Percentiles rank a stretch among this genome's conserved stretches.
These are phyloP conservation scores for Nicotiana tomentosiformis DNA, from an alignment of 257 asterid genomes.

Conservation along the genomic window DNA sequence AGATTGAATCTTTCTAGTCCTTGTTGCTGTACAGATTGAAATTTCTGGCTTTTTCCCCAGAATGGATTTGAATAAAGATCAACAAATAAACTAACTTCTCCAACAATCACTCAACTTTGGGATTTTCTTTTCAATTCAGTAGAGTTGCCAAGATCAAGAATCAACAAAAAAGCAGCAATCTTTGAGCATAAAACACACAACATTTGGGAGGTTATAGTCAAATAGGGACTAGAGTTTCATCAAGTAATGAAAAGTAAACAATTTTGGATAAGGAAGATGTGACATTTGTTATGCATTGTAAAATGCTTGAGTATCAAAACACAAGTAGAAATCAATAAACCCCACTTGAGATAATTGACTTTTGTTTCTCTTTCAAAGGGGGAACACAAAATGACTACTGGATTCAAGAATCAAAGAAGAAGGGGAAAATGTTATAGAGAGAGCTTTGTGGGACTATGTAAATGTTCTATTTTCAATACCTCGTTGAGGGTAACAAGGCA, in stretches of 20 bases:
- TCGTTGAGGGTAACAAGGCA: slow-evolving; percentile 56
- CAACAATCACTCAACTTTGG: slow-evolving; percentile 11
- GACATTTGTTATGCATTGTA: slow-evolving; percentile 32
- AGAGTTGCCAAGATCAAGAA: slow-evolving; percentile 5
- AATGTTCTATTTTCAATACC: slow-evolving; percentile 30
- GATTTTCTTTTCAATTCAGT: slow-evolving; percentile 10
- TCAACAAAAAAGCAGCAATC: slow-evolving; percentile 5
- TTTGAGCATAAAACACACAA: not conserved
- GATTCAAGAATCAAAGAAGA: slow-evolving; percentile 2
- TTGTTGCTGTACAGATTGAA: slow-evolving; percentile 4
- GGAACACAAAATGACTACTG: slow-evolving; percentile 19
- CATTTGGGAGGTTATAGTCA: slow-evolving; percentile 2
- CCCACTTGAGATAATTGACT: slow-evolving; percentile 12
- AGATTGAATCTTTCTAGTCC: slow-evolving; percentile 27
- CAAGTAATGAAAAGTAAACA: slow-evolving; percentile 30
- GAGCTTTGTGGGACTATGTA: slow-evolving; percentile 4
- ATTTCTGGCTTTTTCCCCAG: slow-evolving; percentile 6
- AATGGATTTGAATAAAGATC: not conserved
- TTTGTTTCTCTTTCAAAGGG: slow-evolving; percentile 8
- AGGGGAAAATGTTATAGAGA: not conserved
- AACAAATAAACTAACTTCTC: not conserved
- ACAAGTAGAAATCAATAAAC: slow-evolving; percentile 21
- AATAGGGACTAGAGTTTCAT: slow-evolving; percentile 6
- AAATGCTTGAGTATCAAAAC: not conserved
- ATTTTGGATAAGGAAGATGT: slow-evolving; percentile 16